Base-by-base conservation (phyloP, 2,329 filamentous ascomycete species). In the Trichophyton rubrum region DNA sequence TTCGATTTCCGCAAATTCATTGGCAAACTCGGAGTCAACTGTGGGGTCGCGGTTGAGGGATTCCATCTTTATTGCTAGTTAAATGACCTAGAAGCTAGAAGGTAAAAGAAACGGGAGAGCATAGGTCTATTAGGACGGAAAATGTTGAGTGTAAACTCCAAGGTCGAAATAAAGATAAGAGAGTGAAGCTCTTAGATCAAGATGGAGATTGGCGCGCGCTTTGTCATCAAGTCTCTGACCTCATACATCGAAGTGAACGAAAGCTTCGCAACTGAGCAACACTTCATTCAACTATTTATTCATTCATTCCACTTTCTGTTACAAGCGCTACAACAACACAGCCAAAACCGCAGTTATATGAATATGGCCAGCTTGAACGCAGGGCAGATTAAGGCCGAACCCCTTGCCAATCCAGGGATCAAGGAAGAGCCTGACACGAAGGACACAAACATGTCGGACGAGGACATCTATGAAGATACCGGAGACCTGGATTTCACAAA, bases 391-490 rank as follows among this genome's bases (percentile, higher is more conserved):
- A 77, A 77, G 64, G 70, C 68, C 64, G 75, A 77, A 61, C 70
- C 73, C 35, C 73, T 73, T 65, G 65, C 71, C 60, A 62, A 65
- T 22, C 67, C 68, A 33, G 73, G 71, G 64, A 73, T 76, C 67
- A 76, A 76, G 62, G 61, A 69, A 5, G 74, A 76, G 38, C 74
- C 75, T 3, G 74, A 77, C 53, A 70, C 63, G 62, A 73, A 74
- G 64, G 68, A 72, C 24, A 68, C 65, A 3, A 68, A 70, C 56
- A 63, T 75, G 4, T 72, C 74, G 1, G 86, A 89, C 58, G 86
- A 89, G 55, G 86, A 89, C 65, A 77, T 88, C 61, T 88, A 88
- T 68, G 84, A 86, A 70, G 84, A 86, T 67, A 80, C 82, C 1
- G 83, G 83, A 49, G 84, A 86, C 64, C 70, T 86, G 17, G 83